These are phyloP conservation scores for Salvia splendens DNA, from an alignment of 257 asterid genomes.

Conservation along the genomic window DNA sequence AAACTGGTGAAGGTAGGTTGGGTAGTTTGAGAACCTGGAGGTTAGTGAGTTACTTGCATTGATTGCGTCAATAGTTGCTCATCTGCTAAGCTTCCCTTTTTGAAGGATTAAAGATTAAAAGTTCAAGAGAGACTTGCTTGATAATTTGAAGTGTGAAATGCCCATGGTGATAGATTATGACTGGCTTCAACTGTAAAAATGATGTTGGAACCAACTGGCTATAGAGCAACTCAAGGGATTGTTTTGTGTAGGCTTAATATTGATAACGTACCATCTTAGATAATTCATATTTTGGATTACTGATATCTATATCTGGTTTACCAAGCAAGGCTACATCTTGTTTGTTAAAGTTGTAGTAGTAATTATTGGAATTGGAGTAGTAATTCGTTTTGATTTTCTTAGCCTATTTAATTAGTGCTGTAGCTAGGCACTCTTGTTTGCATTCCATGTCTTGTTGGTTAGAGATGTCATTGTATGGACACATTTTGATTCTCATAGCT, in stretches of 20 bases:
- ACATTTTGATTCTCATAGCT: slow-evolving; percentile 28
- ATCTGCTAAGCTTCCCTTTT: background rate
- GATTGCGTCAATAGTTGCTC: background rate
- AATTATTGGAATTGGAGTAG: background rate
- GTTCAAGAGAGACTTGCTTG: slow-evolving; percentile 1
- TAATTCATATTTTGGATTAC: background rate
- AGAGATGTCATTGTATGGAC: background rate
- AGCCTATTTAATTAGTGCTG: slow-evolving; percentile 39
- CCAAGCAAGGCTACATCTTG: slow-evolving; percentile 3
- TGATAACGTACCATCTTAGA: background rate
- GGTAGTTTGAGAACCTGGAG: slow-evolving; percentile 5
- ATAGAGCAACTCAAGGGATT: no score
- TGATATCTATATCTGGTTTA: background rate
- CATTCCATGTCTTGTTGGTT: slow-evolving; percentile 16
- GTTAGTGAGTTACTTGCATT: background rate
- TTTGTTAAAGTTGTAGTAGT: background rate
- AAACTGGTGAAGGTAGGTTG: slow-evolving; percentile 26
- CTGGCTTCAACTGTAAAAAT: background rate
- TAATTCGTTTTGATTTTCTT: slow-evolving; percentile 14
- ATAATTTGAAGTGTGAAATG: background rate
- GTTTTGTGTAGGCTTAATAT: background rate
- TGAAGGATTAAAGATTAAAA: slow-evolving; percentile 2
- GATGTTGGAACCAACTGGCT: slow-evolving; percentile 5
- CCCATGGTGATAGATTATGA: slow-evolving; percentile 7
- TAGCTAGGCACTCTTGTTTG: slow-evolving; percentile 76